Conservation (phyloP, 177 flowering plant genomes). For the Vitis hybrid region DNA sequence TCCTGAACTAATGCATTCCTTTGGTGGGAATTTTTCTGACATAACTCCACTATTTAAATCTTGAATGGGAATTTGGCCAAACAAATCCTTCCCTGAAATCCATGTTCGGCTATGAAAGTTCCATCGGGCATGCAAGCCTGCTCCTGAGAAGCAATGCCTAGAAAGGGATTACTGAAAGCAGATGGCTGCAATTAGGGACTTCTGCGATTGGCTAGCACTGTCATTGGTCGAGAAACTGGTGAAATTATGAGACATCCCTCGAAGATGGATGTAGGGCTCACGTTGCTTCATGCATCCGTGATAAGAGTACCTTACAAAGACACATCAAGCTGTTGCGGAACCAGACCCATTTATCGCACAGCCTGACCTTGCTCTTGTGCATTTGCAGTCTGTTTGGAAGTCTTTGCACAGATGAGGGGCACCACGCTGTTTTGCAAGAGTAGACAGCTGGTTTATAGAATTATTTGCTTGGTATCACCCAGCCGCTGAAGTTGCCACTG, state of each 20-base stretch:
- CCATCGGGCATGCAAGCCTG: constrained; percentile 37
- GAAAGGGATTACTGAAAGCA: constrained; percentile 37
- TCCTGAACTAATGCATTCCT: too few species aligned
- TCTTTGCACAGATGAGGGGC: too few species aligned
- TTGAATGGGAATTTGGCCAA: constrained; percentile 41
- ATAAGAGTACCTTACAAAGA: constrained; percentile 55
- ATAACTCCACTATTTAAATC: too few species aligned
- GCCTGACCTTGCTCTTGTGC: too few species aligned
- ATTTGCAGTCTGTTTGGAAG: too few species aligned
- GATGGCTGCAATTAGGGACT: constrained; percentile 39
- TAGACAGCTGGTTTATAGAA: too few species aligned
- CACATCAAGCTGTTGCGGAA: constrained; percentile 44
- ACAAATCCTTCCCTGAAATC: constrained; percentile 38
- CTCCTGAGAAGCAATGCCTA: constrained; percentile 30
- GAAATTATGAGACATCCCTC: constrained; percentile 42
- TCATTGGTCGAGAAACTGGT: constrained; percentile 29
- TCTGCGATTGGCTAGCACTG: constrained; percentile 37
- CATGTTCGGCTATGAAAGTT: constrained; percentile 33
- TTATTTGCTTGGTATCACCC: too few species aligned
- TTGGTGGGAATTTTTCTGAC: too few species aligned
- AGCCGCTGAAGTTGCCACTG: too few species aligned
- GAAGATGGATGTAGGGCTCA: constrained; percentile 42
- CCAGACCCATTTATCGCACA: constrained; percentile 12
- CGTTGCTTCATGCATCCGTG: constrained; percentile 34
- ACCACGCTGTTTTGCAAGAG: too few species aligned